These are phyloP conservation scores for Platismatia glauca DNA, from an alignment of 495 filamentous ascomycete genomes.

Conservation along the genomic window DNA sequence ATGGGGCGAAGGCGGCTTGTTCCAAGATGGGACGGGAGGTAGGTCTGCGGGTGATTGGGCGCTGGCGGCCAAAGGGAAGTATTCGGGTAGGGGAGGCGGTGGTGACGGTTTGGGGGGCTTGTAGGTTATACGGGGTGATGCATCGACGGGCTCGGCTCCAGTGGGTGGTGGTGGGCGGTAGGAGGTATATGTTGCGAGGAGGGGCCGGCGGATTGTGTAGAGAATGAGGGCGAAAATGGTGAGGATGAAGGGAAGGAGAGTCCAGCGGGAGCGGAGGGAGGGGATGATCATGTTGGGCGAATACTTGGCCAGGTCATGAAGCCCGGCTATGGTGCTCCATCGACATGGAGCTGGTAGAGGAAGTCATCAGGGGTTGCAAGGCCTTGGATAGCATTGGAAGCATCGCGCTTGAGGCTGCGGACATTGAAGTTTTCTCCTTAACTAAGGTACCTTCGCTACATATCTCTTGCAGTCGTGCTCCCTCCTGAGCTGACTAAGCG, in stretches of 20 bases:
- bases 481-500: too few relatives aligned
- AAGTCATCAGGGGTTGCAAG: not conserved
- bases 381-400: not conserved
- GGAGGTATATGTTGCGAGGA: not conserved
- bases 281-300: not conserved
- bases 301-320: not conserved
- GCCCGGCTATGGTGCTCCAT: not conserved
- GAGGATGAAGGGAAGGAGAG: conserved; percentile 1
- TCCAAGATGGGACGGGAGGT: conserved; percentile 24
- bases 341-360: not conserved
- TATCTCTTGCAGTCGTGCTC: too few relatives aligned
- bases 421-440: not conserved
- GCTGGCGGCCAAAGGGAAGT: conserved; percentile 23
- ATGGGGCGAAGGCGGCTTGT: conserved; percentile 19
- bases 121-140: not conserved
- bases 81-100: conserved; percentile 21
- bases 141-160: not conserved
- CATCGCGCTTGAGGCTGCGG: not conserved
- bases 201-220: not conserved
- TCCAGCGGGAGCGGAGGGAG: not conserved
- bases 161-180: not conserved
- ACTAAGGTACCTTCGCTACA: too few relatives aligned
- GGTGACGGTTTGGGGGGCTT: conserved; percentile 12
- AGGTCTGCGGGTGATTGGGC: conserved; percentile 21
- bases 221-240: not conserved